Evolutionary conservation across 1,284 basidiomycete genomes (phyloP), one percentile per base, ranked within the genome.

Genomic region (Papiliotrema fonsecae): DNA sequence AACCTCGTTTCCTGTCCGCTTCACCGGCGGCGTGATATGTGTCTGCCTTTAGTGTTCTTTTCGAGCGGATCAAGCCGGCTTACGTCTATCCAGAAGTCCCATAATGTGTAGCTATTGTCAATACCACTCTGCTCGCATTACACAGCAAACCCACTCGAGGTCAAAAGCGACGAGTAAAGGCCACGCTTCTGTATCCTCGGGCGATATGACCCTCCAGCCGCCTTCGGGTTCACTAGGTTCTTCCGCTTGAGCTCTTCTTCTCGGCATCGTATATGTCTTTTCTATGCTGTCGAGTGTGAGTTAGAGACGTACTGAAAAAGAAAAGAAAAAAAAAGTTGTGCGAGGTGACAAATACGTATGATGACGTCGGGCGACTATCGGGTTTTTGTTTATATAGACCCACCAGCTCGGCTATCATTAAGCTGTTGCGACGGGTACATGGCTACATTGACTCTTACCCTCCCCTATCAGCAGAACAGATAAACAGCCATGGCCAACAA

Each of bases 81-180:
- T 37, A 72, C 83, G 64, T 88, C 86, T 37, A 89, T 83, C 86
- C 87, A 90, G 7, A 90, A 75, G 51, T 84, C 80, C 87, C 88
- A 91, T 1, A 90, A 75, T 0, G 87, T 90, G 66, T 86, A 89
- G 63, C 86, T 87, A 61, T 19, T 31, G 36, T 59, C 45, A 50
- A 41, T 26, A 46, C 54, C 35, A 32, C 25, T 28, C 11, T n/a
- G 42, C 19, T 28, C 4, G 10, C 28, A 35, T 18, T 13, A 30
- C 41, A 22, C 41, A 27, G 24, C 22, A 18, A n/a, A 21, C 81
- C 55, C 65, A 91, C 85, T 91, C 88, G 21, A 91, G 73, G 61
- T 92, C 88, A 64, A 91, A 89, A 0, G 85, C 87, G 11, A 90
- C 75, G 24, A 88, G 79, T 54, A 83, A 79, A 0, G 88, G 88